Evolutionary conservation across 306 rosid genomes (phyloP).

Genomic region (Castanospermum australe): DNA sequence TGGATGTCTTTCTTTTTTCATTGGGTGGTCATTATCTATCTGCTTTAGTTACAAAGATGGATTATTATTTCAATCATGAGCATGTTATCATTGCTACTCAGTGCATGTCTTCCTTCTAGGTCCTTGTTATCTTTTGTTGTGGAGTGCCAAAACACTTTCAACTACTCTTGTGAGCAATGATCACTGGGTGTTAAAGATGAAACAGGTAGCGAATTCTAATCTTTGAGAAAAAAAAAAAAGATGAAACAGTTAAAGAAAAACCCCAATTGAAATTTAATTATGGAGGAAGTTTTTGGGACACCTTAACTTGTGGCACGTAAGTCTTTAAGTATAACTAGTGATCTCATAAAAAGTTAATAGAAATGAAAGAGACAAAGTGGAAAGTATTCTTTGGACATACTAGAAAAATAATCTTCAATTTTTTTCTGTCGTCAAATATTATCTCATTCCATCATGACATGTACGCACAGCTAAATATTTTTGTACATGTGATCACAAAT

Average conservation of each 20-base stretch:
- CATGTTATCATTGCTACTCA: slow-evolving; percentile 11
- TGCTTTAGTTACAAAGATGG: background rate
- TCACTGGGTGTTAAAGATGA: background rate
- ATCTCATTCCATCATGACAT: slow-evolving; percentile 10
- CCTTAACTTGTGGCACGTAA: background rate
- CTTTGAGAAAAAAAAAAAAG: too few relatives aligned
- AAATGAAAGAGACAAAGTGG: slow-evolving; percentile 22
- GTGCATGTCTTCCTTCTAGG: background rate
- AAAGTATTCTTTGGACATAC: slow-evolving; percentile 8
- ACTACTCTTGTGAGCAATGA: background rate
- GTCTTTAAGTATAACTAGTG: background rate
- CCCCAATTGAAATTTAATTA: background rate
- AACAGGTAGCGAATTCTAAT: too few relatives aligned
- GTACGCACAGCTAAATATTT: slow-evolving; percentile 7
- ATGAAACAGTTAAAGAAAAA: background rate
- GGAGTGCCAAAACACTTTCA: background rate
- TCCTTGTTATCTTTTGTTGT: background rate
- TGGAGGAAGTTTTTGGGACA: background rate
- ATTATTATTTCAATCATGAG: slow-evolving; percentile 31
- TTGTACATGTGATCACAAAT: background rate
- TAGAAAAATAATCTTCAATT: background rate
- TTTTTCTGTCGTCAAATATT: background rate
- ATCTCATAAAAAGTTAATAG: background rate
- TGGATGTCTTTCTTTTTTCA: background rate
- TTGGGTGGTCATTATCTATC: background rate